Percentiles rank a stretch among this genome's conserved stretches.
Evolutionary conservation across 345 rosid species (phyloP).

Genomic region (Erysimum cheiranthoides): DNA sequence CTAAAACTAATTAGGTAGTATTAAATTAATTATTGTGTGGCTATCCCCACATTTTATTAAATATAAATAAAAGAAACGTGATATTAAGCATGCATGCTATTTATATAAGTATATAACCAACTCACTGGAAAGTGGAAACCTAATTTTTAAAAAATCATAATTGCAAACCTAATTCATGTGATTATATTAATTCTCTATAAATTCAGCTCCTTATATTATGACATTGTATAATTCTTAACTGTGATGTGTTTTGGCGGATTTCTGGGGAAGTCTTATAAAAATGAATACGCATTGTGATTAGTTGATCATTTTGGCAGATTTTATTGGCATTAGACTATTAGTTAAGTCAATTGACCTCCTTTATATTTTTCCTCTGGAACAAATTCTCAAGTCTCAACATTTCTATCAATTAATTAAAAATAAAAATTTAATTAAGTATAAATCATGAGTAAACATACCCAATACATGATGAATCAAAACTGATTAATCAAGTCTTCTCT

Average conservation of each 20-base stretch:
- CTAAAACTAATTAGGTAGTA: conserved; percentile 25
- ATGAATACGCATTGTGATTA: background rate
- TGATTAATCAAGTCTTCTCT: too few relatives aligned
- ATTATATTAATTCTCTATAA: background rate
- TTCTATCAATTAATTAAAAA: background rate
- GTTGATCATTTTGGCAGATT: background rate
- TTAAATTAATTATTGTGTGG: conserved; percentile 17
- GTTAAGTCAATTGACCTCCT: background rate
- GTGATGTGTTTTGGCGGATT: background rate
- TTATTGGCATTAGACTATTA: background rate
- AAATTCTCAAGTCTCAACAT: background rate
- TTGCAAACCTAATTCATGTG: conserved; percentile 25
- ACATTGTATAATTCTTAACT: background rate
- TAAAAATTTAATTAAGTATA: too few relatives aligned
- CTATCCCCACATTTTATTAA: background rate
- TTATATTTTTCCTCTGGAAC: background rate
- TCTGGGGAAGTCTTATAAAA: background rate
- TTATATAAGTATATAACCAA: background rate
- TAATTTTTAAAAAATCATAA: conserved; percentile 9
- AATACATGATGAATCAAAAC: too few relatives aligned
- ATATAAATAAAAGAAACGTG: conserved; percentile 29
- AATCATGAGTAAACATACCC: too few relatives aligned
- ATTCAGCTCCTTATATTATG: background rate
- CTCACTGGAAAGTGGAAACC: conserved; percentile 19
- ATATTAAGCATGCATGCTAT: conserved; percentile 15